These are phyloP conservation scores for Boletus sensibilis DNA, from an alignment of 768 basidiomycete genomes.

Conservation along the genomic window DNA sequence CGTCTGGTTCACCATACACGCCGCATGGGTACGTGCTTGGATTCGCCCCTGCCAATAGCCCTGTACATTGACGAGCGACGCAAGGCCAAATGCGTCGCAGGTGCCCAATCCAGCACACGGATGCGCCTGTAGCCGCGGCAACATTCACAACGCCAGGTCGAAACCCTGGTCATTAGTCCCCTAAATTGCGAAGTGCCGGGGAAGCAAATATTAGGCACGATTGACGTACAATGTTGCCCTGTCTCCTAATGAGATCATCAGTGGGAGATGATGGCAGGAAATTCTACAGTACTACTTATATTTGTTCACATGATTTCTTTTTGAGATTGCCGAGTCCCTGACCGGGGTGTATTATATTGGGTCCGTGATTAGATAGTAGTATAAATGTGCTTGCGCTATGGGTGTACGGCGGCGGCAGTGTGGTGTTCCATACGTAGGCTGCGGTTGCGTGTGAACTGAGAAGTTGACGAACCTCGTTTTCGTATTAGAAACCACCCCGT, in stretches of 20 bases:
- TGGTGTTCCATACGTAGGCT: neutral
- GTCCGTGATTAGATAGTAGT: too few relatives aligned
- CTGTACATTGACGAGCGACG: neutral
- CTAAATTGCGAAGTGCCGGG: neutral
- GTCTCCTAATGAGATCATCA: neutral
- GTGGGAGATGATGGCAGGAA: neutral
- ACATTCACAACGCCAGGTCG: neutral
- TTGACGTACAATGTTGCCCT: neutral
- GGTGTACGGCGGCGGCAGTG: neutral
- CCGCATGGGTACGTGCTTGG: neutral
- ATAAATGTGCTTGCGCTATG: neutral
- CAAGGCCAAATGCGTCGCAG: neutral
- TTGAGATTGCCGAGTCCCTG: too few relatives aligned
- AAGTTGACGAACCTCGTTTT: neutral
- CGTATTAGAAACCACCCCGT: neutral
- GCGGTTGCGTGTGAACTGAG: neutral
- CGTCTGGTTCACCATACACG: neutral
- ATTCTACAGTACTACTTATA: too few relatives aligned
- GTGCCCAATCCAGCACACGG: neutral
- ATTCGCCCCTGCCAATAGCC: neutral
- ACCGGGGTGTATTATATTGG: too few relatives aligned
- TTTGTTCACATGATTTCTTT: neutral
- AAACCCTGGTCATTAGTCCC: neutral
- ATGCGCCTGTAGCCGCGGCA: neutral
- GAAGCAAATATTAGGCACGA: neutral